Evolutionary conservation across 495 filamentous ascomycete species (phyloP), one percentile per base, ranked within the genome.

Genomic region (Penicillium silybi): DNA sequence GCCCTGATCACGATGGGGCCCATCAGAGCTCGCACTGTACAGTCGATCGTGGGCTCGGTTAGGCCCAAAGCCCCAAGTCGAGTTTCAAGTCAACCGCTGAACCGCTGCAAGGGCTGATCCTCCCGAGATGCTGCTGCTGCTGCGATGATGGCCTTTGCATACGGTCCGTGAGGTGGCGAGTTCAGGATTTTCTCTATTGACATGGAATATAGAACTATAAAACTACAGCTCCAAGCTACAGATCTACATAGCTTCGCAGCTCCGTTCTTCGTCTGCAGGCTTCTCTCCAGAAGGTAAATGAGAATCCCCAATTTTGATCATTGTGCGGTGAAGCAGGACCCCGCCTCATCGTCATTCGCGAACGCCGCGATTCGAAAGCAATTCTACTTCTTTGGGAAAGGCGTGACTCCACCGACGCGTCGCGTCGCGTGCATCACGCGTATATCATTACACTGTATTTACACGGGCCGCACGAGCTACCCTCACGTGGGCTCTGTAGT

Each of bases 241-340:
- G 4, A 39, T 4, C 37, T 18, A 16, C 8, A 18, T 41, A 20
- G n/a, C 15, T 17, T 19, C 18, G 37, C n/a, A 39, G 37, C 38
- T 41, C 6, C 7, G 18, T 17, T 41, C 38, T 41, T 40, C 18
- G 15, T 2, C 29, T 11, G 29, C 29, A 32, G 1, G 29, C 1
- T 13, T 32, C 22, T 23, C 6, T n/a, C n/a, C n/a, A 6, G 29
- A 10, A 32, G 29, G 1, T 0, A 10, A 32, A 1, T 13, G 9
- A 32, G 29, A 32, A 32, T 4, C 8, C 3, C 22, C 2, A 16
- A 41, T 41, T 41, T 38, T 26, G 35, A 22, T 13, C 44, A 55
- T 59, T 59, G 57, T 59, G 52, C 57, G 57, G 57, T 59, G 57
- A 44, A 39, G 13, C 34, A 13, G 25, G 37, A n/a, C 10, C 8